Evolutionary conservation across 2,329 filamentous ascomycete species (phyloP).

Genomic region (Colletotrichum sp.): DNA sequence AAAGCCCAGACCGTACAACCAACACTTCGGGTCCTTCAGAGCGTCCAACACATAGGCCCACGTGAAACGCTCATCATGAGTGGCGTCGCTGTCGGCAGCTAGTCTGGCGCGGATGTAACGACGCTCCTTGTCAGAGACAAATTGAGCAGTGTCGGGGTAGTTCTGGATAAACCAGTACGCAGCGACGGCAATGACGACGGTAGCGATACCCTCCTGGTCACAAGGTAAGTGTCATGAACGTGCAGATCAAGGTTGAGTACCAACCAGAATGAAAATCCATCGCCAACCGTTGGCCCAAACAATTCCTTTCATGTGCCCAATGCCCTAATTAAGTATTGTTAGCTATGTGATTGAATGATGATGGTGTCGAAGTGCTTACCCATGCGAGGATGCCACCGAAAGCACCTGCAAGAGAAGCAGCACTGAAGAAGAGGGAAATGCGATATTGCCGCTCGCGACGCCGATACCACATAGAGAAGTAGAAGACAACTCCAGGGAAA

Average conservation of each 20-base stretch:
- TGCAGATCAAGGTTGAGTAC: not conserved
- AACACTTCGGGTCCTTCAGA: constrained; percentile 71
- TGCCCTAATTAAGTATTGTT: constrained; percentile 42
- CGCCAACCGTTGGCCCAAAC: constrained; percentile 59
- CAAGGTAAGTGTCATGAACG: constrained; percentile 37
- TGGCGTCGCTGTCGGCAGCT: constrained; percentile 72
- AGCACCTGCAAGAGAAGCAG: constrained; percentile 58
- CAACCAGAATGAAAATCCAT: constrained; percentile 66
- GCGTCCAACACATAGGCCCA: constrained; percentile 71
- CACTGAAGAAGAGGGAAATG: constrained; percentile 61
- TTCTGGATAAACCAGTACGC: constrained; percentile 70
- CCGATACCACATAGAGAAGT: constrained; percentile 62
- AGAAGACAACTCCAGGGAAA: constrained; percentile 56
- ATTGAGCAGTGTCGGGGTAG: constrained; percentile 64
- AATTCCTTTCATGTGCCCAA: constrained; percentile 57
- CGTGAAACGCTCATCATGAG: constrained; percentile 69
- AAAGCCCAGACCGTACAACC: constrained; percentile 74
- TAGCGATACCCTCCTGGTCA: constrained; percentile 58
- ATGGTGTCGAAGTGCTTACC: constrained; percentile 32
- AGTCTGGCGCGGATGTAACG: constrained; percentile 67
- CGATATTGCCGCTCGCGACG: constrained; percentile 59
- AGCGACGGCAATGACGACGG: constrained; percentile 53
- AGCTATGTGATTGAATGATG: fast-evolving
- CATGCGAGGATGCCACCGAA: constrained; percentile 64
- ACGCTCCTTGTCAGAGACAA: constrained; percentile 60